These are phyloP conservation scores for Coprinellus micaceus DNA, from an alignment of 768 basidiomycete species.

Conservation along the genomic window DNA sequence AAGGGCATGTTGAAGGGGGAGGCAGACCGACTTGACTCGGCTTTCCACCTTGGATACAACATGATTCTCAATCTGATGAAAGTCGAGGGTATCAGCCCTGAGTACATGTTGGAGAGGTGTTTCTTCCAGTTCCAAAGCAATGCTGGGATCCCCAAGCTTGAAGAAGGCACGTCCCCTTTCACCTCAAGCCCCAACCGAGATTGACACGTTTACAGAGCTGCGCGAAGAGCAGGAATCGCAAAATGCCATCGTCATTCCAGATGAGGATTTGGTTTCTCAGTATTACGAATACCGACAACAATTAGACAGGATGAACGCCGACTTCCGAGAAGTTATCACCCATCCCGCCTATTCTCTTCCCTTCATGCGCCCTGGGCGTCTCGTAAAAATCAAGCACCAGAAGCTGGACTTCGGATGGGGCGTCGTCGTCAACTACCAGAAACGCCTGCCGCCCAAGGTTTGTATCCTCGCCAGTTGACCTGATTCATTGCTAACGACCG, in stretches of 20 bases:
- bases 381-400: conserved; percentile 88
- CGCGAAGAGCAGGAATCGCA: conserved; percentile 65
- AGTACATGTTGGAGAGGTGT: conserved; percentile 95
- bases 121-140: conserved; percentile 99
- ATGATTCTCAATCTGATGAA: conserved; percentile 99
- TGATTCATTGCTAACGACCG: neutral
- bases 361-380: conserved; percentile 86
- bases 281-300: conserved; percentile 95
- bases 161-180: conserved; percentile 59
- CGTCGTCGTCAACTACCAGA: conserved; percentile 87
- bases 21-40: conserved; percentile 94
- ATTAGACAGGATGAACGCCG: conserved; percentile 81
- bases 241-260: conserved; percentile 66
- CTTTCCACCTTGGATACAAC: conserved; percentile 98
- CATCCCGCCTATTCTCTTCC: conserved; percentile 95
- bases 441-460: conserved; percentile 80
- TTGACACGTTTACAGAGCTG: conserved; percentile 51
- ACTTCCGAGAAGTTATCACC: conserved; percentile 89
- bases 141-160: conserved; percentile 79
- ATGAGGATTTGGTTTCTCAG: conserved; percentile 79
- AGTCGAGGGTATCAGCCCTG: conserved; percentile 96
- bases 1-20: conserved; percentile 98
- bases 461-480: conserved; percentile 8
- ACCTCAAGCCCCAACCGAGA: neutral
- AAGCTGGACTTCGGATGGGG: conserved; percentile 96